phyloP scores from a whole-genome alignment of 2,329 filamentous ascomycete genomes.

The Davidsoniella eucalypti region DNA sequence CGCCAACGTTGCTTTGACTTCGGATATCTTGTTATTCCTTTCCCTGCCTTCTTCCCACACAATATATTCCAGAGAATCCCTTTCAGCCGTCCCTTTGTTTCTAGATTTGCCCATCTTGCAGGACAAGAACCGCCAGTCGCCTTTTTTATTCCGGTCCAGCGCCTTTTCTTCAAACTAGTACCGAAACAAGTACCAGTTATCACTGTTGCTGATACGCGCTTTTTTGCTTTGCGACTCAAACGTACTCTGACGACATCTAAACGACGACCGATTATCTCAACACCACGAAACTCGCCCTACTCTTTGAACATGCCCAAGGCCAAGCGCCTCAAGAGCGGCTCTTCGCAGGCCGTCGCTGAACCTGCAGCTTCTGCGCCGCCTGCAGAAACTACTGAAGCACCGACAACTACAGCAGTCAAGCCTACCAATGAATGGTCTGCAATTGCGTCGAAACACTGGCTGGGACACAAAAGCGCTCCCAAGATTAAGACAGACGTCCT shows the following conservation, averaged over 20 bases:
- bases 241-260: neutral
- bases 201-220: too few relatives aligned
- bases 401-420: constrained; percentile 28
- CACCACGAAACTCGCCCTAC: neutral
- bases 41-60: neutral
- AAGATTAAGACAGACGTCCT: constrained; percentile 73
- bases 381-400: constrained; percentile 20
- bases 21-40: neutral
- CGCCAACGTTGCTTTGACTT: neutral
- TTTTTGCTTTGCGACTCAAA: neutral
- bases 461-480: constrained; percentile 49
- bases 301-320: constrained; percentile 34
- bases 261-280: neutral
- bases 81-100: too few relatives aligned
- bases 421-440: constrained; percentile 57
- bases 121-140: neutral
- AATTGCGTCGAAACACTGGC: constrained; percentile 73
- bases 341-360: constrained; percentile 4
- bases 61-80: neutral
- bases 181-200: too few relatives aligned
- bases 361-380: constrained; percentile 20
- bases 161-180: too few relatives aligned
- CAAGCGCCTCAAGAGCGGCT: constrained; percentile 40
- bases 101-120: neutral
- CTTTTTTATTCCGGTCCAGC: neutral